A percentile compares a stretch with the other conserved stretches of the same genome.
Evolutionary conservation across 106 monocot species (phyloP).

Genomic region (Hemerocallis citrina): DNA sequence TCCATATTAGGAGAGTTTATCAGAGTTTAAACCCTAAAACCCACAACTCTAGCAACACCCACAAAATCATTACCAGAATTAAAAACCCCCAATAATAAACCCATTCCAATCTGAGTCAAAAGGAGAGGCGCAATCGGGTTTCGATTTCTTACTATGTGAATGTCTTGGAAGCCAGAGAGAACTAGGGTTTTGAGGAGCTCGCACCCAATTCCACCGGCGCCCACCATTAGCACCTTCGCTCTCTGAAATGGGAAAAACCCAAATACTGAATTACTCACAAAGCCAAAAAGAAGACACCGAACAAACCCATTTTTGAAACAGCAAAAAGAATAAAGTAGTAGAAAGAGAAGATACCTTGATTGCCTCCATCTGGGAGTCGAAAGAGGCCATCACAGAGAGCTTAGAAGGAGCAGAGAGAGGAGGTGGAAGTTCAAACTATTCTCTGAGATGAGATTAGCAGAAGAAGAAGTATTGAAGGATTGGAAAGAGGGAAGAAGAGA

Average conservation of each 20-base stretch:
- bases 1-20: too few species aligned
- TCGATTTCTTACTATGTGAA: constrained; percentile 58
- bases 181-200: constrained; percentile 98
- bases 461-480: too few species aligned
- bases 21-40: too few species aligned
- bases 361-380: neutral
- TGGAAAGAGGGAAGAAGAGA: too few species aligned
- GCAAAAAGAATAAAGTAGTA: neutral
- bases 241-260: neutral
- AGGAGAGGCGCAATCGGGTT: too few species aligned
- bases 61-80: too few species aligned
- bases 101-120: too few species aligned
- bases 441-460: too few species aligned
- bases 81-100: too few species aligned
- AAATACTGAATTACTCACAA: too few species aligned
- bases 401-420: neutral
- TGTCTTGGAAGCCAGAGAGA: constrained; percentile 81
- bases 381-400: neutral
- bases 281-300: neutral
- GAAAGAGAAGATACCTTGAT: neutral
- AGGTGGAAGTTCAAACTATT: too few species aligned
- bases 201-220: constrained; percentile 91
- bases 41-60: too few species aligned
- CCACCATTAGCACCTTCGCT: constrained; percentile 91
- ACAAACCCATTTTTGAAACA: neutral